These are phyloP conservation scores for Closterium sp. DNA, from an alignment of 139 green algal genomes.

Conservation along the genomic window DNA sequence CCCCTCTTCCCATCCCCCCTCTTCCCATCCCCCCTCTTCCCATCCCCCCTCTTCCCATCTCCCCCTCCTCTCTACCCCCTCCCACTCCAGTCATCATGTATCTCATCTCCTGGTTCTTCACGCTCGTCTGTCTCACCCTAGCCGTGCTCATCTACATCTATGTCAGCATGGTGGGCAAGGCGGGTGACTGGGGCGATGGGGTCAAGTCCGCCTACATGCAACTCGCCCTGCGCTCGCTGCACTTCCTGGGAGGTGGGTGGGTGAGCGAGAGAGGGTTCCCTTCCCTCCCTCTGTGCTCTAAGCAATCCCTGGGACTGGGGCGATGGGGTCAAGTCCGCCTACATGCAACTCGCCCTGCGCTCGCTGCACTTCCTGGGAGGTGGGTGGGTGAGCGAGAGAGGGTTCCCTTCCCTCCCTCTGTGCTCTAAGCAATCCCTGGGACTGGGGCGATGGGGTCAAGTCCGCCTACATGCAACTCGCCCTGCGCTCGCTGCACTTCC, in stretches of 20 bases:
- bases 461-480: conserved; percentile 20
- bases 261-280: too few relatives aligned
- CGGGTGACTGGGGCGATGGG: conserved; percentile 31
- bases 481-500: neutral
- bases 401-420: too few relatives aligned
- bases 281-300: too few relatives aligned
- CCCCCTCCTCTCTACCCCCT: neutral
- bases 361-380: conserved; percentile 1
- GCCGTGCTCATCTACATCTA: conserved; percentile 37
- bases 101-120: conserved; percentile 34
- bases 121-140: conserved; percentile 7
- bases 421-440: neutral
- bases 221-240: conserved; percentile 21
- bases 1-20: neutral
- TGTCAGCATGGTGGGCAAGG: conserved; percentile 20
- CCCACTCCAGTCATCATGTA: conserved; percentile 32
- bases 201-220: conserved; percentile 22
- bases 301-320: conserved; percentile 21
- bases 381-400: too few relatives aligned
- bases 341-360: conserved; percentile 24
- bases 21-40: neutral
- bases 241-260: conserved; percentile 2
- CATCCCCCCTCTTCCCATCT: neutral
- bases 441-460: conserved; percentile 42
- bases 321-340: conserved; percentile 29